Evolutionary conservation across 2,329 filamentous ascomycete species (phyloP).

Genomic region (Scleromitrula shiraiana): DNA sequence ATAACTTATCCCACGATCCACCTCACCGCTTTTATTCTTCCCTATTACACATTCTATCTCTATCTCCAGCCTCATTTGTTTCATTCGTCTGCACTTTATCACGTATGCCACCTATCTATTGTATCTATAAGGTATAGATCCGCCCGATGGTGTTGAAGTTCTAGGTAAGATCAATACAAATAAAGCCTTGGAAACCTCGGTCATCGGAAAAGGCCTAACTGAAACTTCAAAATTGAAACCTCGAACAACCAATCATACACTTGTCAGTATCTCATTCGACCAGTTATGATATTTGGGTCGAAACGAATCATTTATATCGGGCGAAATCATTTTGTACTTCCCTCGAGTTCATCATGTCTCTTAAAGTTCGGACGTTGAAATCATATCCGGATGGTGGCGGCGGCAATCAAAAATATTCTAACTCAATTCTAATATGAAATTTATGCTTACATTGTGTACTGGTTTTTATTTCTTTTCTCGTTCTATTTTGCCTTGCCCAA

Average conservation of each 20-base stretch:
- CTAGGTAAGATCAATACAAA: background rate
- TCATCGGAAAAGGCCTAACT: no score
- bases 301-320: conserved; percentile 3
- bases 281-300: background rate
- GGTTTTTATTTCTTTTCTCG: no score
- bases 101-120: background rate
- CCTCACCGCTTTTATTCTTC: conserved; percentile 3
- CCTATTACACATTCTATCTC: background rate
- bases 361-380: no score
- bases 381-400: no score
- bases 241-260: conserved; percentile 5
- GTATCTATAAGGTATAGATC: background rate
- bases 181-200: background rate
- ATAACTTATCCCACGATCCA: background rate
- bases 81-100: conserved; percentile 2
- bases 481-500: no score
- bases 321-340: background rate
- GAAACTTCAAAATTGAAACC: conserved; percentile 5
- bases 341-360: conserved; percentile 6
- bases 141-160: background rate
- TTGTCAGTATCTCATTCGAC: conserved; percentile 7
- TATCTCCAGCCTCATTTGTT: conserved; percentile 8
- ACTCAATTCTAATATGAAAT: background rate
- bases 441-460: no score
- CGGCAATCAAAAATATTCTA: no score